A percentile compares a stretch with the other conserved stretches of the same genome.
Conservation (phyloP, 2,329 filamentous ascomycete genomes). For the Alternaria arborescens region DNA sequence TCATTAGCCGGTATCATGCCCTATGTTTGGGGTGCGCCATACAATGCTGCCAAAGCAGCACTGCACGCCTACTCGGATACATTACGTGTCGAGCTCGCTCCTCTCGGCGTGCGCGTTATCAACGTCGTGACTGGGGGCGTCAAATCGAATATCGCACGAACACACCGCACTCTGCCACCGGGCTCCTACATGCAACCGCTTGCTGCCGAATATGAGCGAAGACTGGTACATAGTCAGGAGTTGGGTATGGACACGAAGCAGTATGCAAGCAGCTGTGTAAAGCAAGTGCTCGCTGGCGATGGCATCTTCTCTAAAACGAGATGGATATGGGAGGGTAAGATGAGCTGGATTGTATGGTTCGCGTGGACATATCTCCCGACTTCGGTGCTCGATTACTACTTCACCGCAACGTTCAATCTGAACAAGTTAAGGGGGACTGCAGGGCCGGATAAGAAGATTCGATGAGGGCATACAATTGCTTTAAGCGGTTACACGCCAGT, state of each 20-base stretch:
- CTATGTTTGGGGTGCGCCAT: conserved; percentile 51
- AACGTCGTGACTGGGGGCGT: conserved; percentile 67
- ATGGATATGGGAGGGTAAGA: conserved; percentile 65
- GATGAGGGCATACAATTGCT: conserved; percentile 6
- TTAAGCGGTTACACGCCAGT: not conserved
- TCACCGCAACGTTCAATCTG: conserved; percentile 62
- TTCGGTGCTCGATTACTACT: conserved; percentile 53
- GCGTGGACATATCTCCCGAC: conserved; percentile 58
- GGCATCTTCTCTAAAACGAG: conserved; percentile 51
- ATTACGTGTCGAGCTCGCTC: conserved; percentile 64
- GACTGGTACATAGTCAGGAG: conserved; percentile 64
- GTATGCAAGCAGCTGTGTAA: conserved; percentile 65
- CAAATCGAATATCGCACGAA: conserved; percentile 65
- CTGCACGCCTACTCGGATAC: conserved; percentile 67
- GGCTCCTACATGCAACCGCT: conserved; percentile 63
- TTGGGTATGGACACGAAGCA: conserved; percentile 60
- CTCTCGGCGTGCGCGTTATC: conserved; percentile 59
- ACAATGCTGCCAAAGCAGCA: conserved; percentile 68
- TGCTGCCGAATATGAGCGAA: conserved; percentile 59
- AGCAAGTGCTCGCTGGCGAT: conserved; percentile 57
- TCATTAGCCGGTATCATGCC: conserved; percentile 54
- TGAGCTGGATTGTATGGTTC: conserved; percentile 60
- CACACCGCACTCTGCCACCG: conserved; percentile 56
- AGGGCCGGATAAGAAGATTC: conserved; percentile 41
- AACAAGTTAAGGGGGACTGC: conserved; percentile 55